Conservation (phyloP, 2,329 filamentous ascomycete species). For the Chrysosporium keratinophilum region DNA sequence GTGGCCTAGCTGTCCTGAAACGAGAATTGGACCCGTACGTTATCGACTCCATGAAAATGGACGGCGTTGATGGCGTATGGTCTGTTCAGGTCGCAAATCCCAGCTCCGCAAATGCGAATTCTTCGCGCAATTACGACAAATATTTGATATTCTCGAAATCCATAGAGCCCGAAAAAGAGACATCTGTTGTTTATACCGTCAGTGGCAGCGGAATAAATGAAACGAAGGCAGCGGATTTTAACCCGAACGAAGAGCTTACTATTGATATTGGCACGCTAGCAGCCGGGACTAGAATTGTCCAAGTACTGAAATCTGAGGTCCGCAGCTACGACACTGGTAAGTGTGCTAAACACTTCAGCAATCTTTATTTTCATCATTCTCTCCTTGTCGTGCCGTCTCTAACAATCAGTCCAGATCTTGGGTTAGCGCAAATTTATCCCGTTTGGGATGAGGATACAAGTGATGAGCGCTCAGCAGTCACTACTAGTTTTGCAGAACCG, state of each 20-base stretch:
- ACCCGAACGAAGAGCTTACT: slow-evolving; percentile 75
- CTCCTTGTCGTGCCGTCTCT: not conserved
- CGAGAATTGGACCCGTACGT: slow-evolving; percentile 64
- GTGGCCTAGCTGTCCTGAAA: slow-evolving; percentile 66
- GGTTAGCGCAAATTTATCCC: slow-evolving; percentile 79
- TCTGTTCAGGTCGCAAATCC: slow-evolving; percentile 50
- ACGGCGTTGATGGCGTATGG: slow-evolving; percentile 69
- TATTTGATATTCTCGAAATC: slow-evolving; percentile 73
- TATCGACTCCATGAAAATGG: slow-evolving; percentile 59
- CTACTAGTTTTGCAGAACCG: slow-evolving; percentile 75
- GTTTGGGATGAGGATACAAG: slow-evolving; percentile 87
- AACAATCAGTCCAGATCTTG: slow-evolving; percentile 52
- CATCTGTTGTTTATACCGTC: slow-evolving; percentile 66
- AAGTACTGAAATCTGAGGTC: slow-evolving; percentile 76
- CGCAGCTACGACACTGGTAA: slow-evolving; percentile 81
- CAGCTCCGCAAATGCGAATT: slow-evolving; percentile 39
- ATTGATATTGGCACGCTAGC: slow-evolving; percentile 76
- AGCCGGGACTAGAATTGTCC: slow-evolving; percentile 70
- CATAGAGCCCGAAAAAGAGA: slow-evolving; percentile 57
- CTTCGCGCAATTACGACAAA: slow-evolving; percentile 52
- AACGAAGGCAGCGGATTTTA: slow-evolving; percentile 77
- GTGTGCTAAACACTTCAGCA: slow-evolving; percentile 27
- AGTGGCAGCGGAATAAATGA: slow-evolving; percentile 65
- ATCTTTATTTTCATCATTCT: not conserved
- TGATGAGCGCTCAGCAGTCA: slow-evolving; percentile 63